phyloP scores from a whole-genome alignment of 2,329 filamentous ascomycete genomes.

The Pseudonectria foliicola region DNA sequence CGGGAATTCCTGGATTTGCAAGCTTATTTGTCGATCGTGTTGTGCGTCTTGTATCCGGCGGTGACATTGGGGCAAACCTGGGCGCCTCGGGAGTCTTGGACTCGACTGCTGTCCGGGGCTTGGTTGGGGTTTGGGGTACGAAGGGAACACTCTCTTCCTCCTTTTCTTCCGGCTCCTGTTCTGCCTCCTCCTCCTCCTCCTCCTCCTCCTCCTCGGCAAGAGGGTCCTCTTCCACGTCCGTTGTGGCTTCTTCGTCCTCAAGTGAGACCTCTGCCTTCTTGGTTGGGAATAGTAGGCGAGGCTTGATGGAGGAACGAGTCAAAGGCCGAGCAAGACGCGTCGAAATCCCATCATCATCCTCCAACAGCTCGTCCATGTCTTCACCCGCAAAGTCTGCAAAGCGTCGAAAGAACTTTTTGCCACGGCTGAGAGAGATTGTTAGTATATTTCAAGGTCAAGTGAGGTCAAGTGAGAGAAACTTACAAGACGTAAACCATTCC shows the following conservation, averaged over 20 bases:
- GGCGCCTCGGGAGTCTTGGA: slow-evolving; percentile 47
- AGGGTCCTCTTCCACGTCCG: slow-evolving; percentile 46
- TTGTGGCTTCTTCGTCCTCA: slow-evolving; percentile 53
- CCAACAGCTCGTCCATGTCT: slow-evolving; percentile 1
- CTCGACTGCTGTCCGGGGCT: slow-evolving; percentile 18
- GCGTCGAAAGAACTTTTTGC: slow-evolving; percentile 70
- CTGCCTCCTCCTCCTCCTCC: slow-evolving; percentile 18
- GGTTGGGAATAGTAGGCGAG: slow-evolving; percentile 62
- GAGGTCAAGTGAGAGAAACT: slow-evolving; percentile 31
- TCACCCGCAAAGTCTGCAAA: slow-evolving; percentile 41
- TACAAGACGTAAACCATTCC: slow-evolving; percentile 74
- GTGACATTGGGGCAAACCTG: slow-evolving; percentile 51
- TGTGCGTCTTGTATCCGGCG: slow-evolving; percentile 54
- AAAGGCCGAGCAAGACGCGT: slow-evolving; percentile 36
- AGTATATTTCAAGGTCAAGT: slow-evolving; percentile 11
- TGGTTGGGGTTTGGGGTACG: slow-evolving; percentile 31
- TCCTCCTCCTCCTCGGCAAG: slow-evolving; percentile 49
- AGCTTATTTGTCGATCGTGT: slow-evolving; percentile 51
- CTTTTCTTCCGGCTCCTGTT: slow-evolving; percentile 19
- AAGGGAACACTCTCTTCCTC: slow-evolving; percentile 18
- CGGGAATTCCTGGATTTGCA: slow-evolving; percentile 32
- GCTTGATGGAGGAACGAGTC: slow-evolving; percentile 64
- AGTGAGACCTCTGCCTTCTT: slow-evolving; percentile 37
- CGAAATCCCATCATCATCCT: slow-evolving; percentile 28
- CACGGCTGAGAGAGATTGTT: slow-evolving; percentile 51